These are phyloP conservation scores for Lachancea thermotolerans DNA, from an alignment of 805 yeast genomes.

Conservation along the genomic window DNA sequence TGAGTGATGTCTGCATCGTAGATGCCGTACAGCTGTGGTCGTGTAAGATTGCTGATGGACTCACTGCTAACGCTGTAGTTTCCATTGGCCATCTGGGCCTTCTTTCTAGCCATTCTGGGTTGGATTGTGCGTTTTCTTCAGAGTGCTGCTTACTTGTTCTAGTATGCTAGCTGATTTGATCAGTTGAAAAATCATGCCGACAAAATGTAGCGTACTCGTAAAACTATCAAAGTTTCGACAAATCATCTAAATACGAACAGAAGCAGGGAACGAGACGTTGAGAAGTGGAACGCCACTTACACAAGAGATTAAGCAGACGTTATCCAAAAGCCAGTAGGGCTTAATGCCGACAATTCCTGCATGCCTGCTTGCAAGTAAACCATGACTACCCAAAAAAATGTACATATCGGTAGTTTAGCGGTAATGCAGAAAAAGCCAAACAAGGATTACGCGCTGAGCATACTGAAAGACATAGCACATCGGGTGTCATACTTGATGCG, in stretches of 20 bases:
- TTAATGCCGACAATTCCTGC: too few species aligned
- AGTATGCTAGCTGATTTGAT: not conserved
- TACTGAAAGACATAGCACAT: conserved; percentile 63
- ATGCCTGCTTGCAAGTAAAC: not conserved
- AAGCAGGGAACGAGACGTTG: not conserved
- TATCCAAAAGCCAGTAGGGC: too few species aligned
- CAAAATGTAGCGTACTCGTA: not conserved
- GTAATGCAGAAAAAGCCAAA: conserved; percentile 44
- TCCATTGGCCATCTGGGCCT: conserved; percentile 1
- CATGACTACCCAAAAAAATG: conserved; percentile 15
- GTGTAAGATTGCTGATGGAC: conserved; percentile 43
- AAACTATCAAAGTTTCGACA: not conserved
- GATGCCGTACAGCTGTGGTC: conserved; percentile 45
- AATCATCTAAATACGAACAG: not conserved
- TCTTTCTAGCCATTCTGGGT: conserved; percentile 9
- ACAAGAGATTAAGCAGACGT: not conserved
- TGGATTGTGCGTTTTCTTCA: not conserved
- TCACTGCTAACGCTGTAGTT: conserved; percentile 15
- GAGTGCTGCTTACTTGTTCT: too few species aligned
- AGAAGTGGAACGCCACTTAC: not conserved
- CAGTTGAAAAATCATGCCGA: not conserved
- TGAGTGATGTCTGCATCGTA: conserved; percentile 38
- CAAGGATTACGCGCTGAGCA: conserved; percentile 45
- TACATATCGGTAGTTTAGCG: conserved; percentile 31
- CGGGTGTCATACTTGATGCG: conserved; percentile 75